A percentile compares a stretch with the other conserved stretches of the same genome.
Evolutionary conservation across 1,139 yeast genomes (phyloP).

Genomic region (Hyphopichia pseudoburtonii): DNA sequence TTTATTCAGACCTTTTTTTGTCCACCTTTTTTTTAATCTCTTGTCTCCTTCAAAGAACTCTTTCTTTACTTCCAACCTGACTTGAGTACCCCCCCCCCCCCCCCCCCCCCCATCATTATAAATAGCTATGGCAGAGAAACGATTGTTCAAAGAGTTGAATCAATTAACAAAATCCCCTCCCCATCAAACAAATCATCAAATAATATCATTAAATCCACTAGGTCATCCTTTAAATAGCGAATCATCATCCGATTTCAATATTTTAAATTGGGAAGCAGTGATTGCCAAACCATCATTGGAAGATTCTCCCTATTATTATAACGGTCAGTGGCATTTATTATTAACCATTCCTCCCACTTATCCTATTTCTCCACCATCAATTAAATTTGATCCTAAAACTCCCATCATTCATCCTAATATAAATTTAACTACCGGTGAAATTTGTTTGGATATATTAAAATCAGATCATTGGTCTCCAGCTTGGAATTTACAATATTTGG

Average conservation of each 20-base stretch:
- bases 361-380: conserved; percentile 70
- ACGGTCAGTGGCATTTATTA: conserved; percentile 58
- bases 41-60: no score
- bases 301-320: conserved; percentile 45
- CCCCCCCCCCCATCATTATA: no score
- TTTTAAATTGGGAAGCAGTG: conserved; percentile 60
- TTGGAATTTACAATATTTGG: conserved; percentile 73
- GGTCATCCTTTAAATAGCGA: conserved; percentile 12
- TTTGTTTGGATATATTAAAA: conserved; percentile 78
- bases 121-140: conserved; percentile 36
- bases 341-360: conserved; percentile 55
- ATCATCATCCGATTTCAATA: conserved; percentile 16
- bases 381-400: conserved; percentile 42
- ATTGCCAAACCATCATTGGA: conserved; percentile 52
- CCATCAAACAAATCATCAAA: conserved; percentile 30
- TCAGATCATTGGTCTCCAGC: conserved; percentile 80
- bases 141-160: conserved; percentile 28
- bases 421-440: conserved; percentile 67
- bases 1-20: no score
- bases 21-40: no score
- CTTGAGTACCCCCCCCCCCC: no score
- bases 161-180: conserved; percentile 23
- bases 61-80: no score
- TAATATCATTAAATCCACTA: conserved; percentile 44
- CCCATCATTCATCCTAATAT: conserved; percentile 78